Percentiles rank a stretch among this genome's conserved stretches.
Evolutionary conservation across 139 green algal genomes (phyloP).

Genomic region (Dunaliella sp.): DNA sequence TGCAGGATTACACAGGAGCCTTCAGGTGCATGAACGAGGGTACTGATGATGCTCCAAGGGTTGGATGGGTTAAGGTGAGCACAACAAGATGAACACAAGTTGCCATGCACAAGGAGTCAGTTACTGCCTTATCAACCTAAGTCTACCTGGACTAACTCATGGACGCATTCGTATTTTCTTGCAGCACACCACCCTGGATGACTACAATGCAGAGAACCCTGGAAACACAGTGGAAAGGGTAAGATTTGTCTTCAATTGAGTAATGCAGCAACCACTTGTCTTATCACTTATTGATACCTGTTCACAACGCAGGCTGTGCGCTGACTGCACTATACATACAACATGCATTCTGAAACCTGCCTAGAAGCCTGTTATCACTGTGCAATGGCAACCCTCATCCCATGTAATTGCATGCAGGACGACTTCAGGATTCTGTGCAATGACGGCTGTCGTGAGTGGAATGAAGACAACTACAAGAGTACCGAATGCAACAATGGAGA

Average conservation of each 20-base stretch:
- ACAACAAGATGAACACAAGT: no score
- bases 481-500: not conserved
- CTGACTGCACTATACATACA: no score
- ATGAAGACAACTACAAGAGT: not conserved
- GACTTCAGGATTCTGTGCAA: not conserved
- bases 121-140: no score
- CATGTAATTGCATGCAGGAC: not conserved
- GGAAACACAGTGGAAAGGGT: not conserved
- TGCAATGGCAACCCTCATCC: not conserved
- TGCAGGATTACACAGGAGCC: not conserved
- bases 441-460: not conserved
- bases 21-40: not conserved
- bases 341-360: no score
- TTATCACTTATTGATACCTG: no score
- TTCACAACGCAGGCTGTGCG: no score
- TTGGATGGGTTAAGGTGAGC: not conserved
- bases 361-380: not conserved
- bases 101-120: no score
- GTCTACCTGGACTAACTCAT: no score
- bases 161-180: no score
- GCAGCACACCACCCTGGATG: not conserved
- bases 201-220: not conserved
- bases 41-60: not conserved
- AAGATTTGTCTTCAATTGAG: not conserved
- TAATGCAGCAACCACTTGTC: not conserved